These are phyloP conservation scores for Auriscalpium orientale DNA, from an alignment of 768 basidiomycete species.

Conservation along the genomic window DNA sequence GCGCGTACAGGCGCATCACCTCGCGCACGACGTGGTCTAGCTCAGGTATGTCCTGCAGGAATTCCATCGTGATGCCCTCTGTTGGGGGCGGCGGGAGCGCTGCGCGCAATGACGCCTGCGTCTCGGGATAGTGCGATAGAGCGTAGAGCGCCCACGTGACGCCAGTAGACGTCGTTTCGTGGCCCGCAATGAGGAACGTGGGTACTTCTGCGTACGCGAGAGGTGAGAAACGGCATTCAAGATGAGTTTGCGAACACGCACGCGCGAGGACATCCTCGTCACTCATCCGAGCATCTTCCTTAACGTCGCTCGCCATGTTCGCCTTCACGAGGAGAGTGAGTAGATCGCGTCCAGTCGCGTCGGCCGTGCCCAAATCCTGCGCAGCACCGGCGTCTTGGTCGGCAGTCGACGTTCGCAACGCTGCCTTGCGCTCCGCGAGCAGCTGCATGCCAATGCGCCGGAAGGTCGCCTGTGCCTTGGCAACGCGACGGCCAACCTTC, in stretches of 20 bases:
- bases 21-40: conserved; percentile 28
- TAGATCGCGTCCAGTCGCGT: conserved; percentile 18
- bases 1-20: conserved; percentile 20
- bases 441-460: conserved; percentile 42
- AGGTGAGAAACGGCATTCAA: not conserved
- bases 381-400: not conserved
- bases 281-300: conserved; percentile 18
- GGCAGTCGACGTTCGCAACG: conserved; percentile 9
- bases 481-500: not conserved
- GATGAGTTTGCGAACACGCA: conserved; percentile 5
- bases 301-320: conserved; percentile 24
- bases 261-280: conserved; percentile 26
- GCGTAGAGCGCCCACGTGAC: conserved; percentile 28
- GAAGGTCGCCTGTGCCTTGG: conserved; percentile 34
- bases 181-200: conserved; percentile 25
- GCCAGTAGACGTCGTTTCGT: conserved; percentile 22
- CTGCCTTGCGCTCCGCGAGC: conserved; percentile 40
- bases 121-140: conserved; percentile 21
- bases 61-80: conserved; percentile 19
- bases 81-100: conserved; percentile 21
- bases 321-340: conserved; percentile 23
- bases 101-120: conserved; percentile 27
- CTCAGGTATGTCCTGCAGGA: conserved; percentile 22
- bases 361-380: conserved; percentile 3
- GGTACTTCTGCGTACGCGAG: conserved; percentile 18